phyloP scores from a whole-genome alignment of 164 flowering plant species.

The Sextonia rubra region DNA sequence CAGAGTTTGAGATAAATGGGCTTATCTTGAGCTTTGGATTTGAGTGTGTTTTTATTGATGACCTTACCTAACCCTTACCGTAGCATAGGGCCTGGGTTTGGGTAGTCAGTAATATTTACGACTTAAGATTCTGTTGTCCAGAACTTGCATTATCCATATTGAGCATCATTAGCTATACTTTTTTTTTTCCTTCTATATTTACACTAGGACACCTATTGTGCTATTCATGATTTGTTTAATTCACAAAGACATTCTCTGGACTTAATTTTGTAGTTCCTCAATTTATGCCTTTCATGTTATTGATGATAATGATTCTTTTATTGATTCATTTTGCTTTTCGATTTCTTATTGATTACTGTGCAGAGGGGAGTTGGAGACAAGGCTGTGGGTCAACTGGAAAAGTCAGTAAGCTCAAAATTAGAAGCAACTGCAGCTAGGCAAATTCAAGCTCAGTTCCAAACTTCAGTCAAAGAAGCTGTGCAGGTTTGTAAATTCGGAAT shows the following conservation, averaged over 20 bases:
- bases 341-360: conserved; percentile 11
- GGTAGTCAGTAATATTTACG: background rate
- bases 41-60: too few species aligned
- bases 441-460: conserved; percentile 90
- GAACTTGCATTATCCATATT: background rate
- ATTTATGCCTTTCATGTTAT: too few species aligned
- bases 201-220: background rate
- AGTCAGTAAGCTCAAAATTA: conserved; percentile 68
- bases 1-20: background rate
- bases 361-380: conserved; percentile 96
- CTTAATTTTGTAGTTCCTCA: background rate
- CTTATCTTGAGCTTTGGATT: background rate
- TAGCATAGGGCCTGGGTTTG: background rate
- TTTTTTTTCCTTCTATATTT: too few species aligned
- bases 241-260: background rate
- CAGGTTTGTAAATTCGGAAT: conserved; percentile 42
- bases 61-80: too few species aligned
- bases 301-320: background rate
- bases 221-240: background rate
- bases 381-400: conserved; percentile 83
- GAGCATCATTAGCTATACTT: too few species aligned
- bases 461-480: conserved; percentile 86
- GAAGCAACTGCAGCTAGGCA: conserved; percentile 85
- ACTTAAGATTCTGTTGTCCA: background rate
- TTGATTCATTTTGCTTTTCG: conserved; percentile 10